phyloP scores from a whole-genome alignment of 305 asterid genomes.

The Fraxinus albicans region DNA sequence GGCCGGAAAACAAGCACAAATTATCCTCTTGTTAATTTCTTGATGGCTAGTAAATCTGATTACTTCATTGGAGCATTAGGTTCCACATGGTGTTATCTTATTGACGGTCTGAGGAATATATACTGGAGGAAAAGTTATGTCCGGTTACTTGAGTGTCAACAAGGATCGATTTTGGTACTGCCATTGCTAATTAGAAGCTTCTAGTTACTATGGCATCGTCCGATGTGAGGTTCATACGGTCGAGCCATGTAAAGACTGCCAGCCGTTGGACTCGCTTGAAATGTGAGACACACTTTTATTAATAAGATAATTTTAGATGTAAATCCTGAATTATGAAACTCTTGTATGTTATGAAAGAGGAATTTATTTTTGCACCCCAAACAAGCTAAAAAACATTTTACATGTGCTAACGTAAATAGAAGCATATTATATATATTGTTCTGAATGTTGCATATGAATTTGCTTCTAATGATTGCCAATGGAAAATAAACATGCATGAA shows the following conservation, averaged over 20 bases:
- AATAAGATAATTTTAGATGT: conserved; percentile 4
- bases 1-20: conserved; percentile 89
- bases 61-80: conserved; percentile 89
- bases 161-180: conserved; percentile 86
- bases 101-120: conserved; percentile 91
- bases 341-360: conserved; percentile 19
- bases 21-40: conserved; percentile 83
- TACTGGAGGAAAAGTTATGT: conserved; percentile 89
- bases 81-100: conserved; percentile 86
- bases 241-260: neutral
- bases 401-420: neutral
- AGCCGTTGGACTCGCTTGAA: neutral
- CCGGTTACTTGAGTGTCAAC: conserved; percentile 89
- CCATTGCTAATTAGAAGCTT: neutral
- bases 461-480: no score
- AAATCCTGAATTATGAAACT: neutral
- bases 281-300: neutral
- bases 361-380: neutral
- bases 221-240: neutral
- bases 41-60: conserved; percentile 92
- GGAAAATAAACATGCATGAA: no score
- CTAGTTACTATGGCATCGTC: neutral
- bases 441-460: neutral
- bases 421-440: neutral
- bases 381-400: neutral